Base-by-base conservation (phyloP, 2,329 filamentous ascomycete species). In the Fusarium albosuccineum region DNA sequence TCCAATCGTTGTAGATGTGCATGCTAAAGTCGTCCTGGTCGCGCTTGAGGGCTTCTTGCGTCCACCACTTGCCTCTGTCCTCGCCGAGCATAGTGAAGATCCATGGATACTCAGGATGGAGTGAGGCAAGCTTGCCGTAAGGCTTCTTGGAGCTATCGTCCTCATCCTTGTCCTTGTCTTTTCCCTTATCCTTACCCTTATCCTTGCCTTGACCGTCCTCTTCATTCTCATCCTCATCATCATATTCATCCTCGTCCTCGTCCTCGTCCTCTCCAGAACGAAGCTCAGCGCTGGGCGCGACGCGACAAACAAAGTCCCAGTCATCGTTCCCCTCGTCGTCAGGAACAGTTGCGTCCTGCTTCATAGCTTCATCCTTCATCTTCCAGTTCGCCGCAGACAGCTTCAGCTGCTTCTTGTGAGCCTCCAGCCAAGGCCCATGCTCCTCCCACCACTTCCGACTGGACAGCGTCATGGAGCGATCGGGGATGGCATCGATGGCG, bases 1-100 rank as follows among this genome's bases (percentile, higher is more conserved):
- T 67, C 46, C 79, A 79, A 61, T 83, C 79, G 52, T 83, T 84
- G 68, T 76, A 82, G 3, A 78, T 78, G 66, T 82, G 73, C 78
- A 84, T 80, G 7, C 16, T 16, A 41, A 84, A 83, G 37, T 61
- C 62, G 48, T 84, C 81, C 2, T 78, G 80, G 49, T 72, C 65
- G 14, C 60, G 62, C 40, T 73, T 73, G 36, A 54, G 22, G 14
- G 57, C 45, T 29, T 73, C 72, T 9, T 59, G 55, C 2, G 37
- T 4, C 70, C 72, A 74, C 70, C 70, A 74, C 9, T 7, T 37
- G 0, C 9, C 2, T 4, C 70, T 62, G 17, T 73, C 64, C 0
- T 44, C 1, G 16, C 61, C 72, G 5, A 42, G 56, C 53, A 68
- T 58, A 6, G 72, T 64, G n/a, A 68, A 62, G 10, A 60, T 29